Evolutionary conservation across 257 asterid species (phyloP), one percentile per base, ranked within the genome.

Genomic region (Euphrasia confusa): DNA sequence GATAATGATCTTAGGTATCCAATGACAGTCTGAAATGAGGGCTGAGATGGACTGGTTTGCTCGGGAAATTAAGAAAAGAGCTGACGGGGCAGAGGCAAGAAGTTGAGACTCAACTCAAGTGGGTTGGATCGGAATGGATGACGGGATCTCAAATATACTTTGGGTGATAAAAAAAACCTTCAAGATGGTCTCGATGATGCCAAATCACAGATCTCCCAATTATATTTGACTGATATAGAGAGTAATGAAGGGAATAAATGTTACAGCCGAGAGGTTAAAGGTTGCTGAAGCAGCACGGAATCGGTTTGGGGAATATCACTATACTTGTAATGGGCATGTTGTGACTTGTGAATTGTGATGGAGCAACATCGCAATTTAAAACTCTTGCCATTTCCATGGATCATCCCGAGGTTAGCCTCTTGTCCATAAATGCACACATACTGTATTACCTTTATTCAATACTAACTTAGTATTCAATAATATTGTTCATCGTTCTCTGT

Each of bases 121-220:
- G 99, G 99, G 85, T 84, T 61, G 92, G 99, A 52, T 85, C 95
- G 18, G 99, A 93, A 73, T 74, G 73, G 95, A 85, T 75, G 99
- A 93, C 57, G 88, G 85, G 74, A 74, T 82, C 75, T 68, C 79
- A 49, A 93, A 89, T 79, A 91, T 93, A n/a, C n/a, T 54, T 60
- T 56, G 70, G 70, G 89, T 9, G 98, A 90, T 78, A 90, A 85
- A 78, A 88, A 83, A 60, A 60, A 17, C 63, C 74, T 84, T 75
- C 96, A 93, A 64, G 99, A 87, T 58, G 92, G 90, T 61, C 77
- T 90, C 65, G 79, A 88, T 72, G 97, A 90, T 72, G 86, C 95
- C 10, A 96, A 90, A 71, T 18, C 88, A 71, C 99, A 90, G 66
- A 85, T 90, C 71, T 79, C 96, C 63, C 97, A 85, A 61, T 70